Evolutionary conservation across 139 green algal species (phyloP).

Genomic region (Tetradesmus lagerheimii): DNA sequence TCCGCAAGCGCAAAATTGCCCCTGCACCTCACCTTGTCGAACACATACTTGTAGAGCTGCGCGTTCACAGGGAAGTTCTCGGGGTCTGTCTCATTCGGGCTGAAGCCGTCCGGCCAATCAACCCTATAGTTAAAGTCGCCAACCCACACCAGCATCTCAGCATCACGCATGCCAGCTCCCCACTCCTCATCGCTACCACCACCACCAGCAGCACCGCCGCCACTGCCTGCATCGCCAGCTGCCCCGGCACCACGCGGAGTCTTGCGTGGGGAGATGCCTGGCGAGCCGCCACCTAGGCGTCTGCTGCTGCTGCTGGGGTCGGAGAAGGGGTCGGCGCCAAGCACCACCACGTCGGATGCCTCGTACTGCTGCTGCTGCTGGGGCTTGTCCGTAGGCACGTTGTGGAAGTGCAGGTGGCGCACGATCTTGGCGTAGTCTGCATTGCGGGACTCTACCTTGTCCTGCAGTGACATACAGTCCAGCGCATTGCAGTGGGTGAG

Average conservation of each 20-base stretch:
- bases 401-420: constrained; percentile 79
- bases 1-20: too few species aligned
- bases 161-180: constrained; percentile 65
- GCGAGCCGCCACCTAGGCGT: neutral
- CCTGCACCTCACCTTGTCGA: neutral
- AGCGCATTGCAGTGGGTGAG: too few species aligned
- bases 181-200: constrained; percentile 33
- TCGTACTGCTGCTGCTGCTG: constrained; percentile 37
- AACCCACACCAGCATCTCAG: constrained; percentile 86
- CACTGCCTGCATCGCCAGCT: neutral
- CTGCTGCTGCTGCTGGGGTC: constrained; percentile 18
- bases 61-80: constrained; percentile 13
- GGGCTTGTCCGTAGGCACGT: constrained; percentile 47
- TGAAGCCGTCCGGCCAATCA: constrained; percentile 31
- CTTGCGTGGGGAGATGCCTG: neutral
- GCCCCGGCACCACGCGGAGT: too few species aligned
- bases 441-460: constrained; percentile 84
- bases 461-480: neutral
- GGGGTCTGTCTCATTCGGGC: constrained; percentile 4
- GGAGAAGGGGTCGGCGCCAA: neutral
- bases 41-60: constrained; percentile 43
- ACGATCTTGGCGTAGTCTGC: constrained; percentile 88
- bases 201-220: neutral
- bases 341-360: constrained; percentile 18
- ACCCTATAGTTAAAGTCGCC: constrained; percentile 96